A percentile compares a stretch with the other conserved stretches of the same genome.
These are phyloP conservation scores for Saccharomycopsis synnaedendra DNA, from an alignment of 805 yeast genomes.

Conservation along the genomic window DNA sequence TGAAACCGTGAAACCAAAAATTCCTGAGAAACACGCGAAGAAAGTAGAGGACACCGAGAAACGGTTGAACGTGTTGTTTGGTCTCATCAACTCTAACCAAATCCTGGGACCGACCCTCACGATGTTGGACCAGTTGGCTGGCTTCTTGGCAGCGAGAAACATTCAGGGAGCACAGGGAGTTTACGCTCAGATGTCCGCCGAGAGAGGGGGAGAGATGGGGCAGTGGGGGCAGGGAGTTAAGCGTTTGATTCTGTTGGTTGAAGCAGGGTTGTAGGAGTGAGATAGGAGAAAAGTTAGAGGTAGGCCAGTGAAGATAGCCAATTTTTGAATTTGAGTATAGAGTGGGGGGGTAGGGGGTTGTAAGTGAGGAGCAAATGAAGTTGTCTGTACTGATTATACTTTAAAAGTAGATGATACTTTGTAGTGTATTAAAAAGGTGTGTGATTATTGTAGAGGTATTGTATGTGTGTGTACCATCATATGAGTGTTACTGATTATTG, in stretches of 20 bases:
- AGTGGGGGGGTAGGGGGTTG: no score
- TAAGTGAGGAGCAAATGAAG: no score
- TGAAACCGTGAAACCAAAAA: constrained; percentile 52
- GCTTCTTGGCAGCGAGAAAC: constrained; percentile 40
- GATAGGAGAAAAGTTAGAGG: no score
- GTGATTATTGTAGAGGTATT: no score
- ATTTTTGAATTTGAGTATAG: no score
- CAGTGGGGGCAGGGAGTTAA: constrained; percentile 91
- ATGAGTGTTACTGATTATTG: no score
- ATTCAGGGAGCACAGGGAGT: constrained; percentile 46
- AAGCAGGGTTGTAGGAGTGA: constrained; percentile 22
- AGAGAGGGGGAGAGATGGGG: constrained; percentile 64
- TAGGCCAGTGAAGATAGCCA: no score
- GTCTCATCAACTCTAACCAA: constrained; percentile 61
- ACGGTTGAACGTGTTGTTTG: constrained; percentile 66
- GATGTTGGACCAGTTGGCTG: constrained; percentile 40
- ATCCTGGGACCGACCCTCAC: constrained; percentile 45
- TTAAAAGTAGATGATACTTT: no score
- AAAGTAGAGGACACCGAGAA: constrained; percentile 76
- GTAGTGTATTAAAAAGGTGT: no score
- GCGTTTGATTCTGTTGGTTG: constrained; percentile 70
- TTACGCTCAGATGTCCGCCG: constrained; percentile 49
- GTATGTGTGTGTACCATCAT: no score
- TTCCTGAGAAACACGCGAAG: constrained; percentile 62
- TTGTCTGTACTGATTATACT: no score